Conservation (phyloP, 495 filamentous ascomycete species). For the Penicillium samsonianum region DNA sequence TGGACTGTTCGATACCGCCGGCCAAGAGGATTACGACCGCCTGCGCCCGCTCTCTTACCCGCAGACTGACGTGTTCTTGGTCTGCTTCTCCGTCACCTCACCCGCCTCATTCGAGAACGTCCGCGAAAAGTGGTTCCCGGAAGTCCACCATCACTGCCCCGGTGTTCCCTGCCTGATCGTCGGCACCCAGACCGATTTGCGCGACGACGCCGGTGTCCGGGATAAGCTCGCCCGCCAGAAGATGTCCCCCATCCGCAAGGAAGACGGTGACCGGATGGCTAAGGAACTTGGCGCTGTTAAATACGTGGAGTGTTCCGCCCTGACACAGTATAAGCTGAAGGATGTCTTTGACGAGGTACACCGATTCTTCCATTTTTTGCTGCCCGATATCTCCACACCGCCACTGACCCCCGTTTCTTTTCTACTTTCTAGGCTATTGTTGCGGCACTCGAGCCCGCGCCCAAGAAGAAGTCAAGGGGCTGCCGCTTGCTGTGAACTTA, state of each 20-base stretch:
- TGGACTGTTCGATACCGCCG: slow-evolving; percentile 96
- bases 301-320: slow-evolving; percentile 96
- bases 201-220: slow-evolving; percentile 83
- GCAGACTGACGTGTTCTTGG: slow-evolving; percentile 97
- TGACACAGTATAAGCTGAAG: slow-evolving; percentile 98
- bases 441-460: slow-evolving; percentile 82
- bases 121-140: slow-evolving; percentile 97
- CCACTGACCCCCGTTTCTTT: slow-evolving; percentile 16
- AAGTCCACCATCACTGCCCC: slow-evolving; percentile 97
- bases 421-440: slow-evolving; percentile 71
- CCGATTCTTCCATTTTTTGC: background rate
- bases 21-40: slow-evolving; percentile 99
- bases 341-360: slow-evolving; percentile 98
- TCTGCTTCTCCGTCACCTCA: slow-evolving; percentile 98
- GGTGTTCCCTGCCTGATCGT: slow-evolving; percentile 98
- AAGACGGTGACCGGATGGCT: slow-evolving; percentile 94
- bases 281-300: slow-evolving; percentile 95
- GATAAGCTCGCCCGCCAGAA: slow-evolving; percentile 95
- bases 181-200: slow-evolving; percentile 94
- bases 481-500: slow-evolving; percentile 46
- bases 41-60: slow-evolving; percentile 95
- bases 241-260: slow-evolving; percentile 86
- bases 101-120: slow-evolving; percentile 99
- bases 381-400: slow-evolving; percentile 10
- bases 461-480: slow-evolving; percentile 60